Base-by-base conservation (phyloP, 148 eudicot species). In the Rhododendron ovatum region DNA sequence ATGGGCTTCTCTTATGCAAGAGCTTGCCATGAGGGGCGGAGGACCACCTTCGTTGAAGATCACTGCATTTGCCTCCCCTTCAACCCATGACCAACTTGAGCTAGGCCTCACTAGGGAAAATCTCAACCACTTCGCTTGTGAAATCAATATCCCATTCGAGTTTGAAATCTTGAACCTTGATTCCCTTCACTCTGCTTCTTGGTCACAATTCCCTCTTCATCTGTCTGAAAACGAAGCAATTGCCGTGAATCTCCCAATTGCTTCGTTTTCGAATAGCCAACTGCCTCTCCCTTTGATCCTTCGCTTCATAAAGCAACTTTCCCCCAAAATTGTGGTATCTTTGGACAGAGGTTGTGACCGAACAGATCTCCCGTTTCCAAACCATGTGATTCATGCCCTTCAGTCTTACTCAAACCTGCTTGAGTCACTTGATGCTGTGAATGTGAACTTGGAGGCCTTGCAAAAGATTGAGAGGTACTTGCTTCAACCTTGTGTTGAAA, bases 1-100 rank as follows among this genome's bases (percentile, higher is more conserved):
- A 89, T 96, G 99, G 99, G 96, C 98, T 75, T 95, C 99, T 4
- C 87, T 96, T 61, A 94, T 96, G 91, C 98, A 96, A 74, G 99
- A 96, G 91, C 98, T 96, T 53, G 94, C 98, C 39, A 83, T 93
- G 75, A 90, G 96, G 79, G 91, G 87, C 47, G 86, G 88, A 10
- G 94, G 96, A 1, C 87, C 93, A 0, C 96, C 96, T 0, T 86
- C 94, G 0, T 59, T 96, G 14, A 94, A 92, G 86, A 95, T 95
- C 86, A 95, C 95, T 17, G 94, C 96, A 4, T 89, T 96, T 37
- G 95, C 95, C 84, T 92, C 97, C 24, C 88, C 91, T 2, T 74
- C 90, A 59, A 92, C 90, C 78, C 91, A 89, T 85, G 93, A 92
- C 75, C 94, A 89, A 69, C 87, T 96, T n/a, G 99, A 94, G 83